Evolutionary conservation across 192 early-diverging fungal genomes (phyloP).

Genomic region (Coemansia guatemalensis): DNA sequence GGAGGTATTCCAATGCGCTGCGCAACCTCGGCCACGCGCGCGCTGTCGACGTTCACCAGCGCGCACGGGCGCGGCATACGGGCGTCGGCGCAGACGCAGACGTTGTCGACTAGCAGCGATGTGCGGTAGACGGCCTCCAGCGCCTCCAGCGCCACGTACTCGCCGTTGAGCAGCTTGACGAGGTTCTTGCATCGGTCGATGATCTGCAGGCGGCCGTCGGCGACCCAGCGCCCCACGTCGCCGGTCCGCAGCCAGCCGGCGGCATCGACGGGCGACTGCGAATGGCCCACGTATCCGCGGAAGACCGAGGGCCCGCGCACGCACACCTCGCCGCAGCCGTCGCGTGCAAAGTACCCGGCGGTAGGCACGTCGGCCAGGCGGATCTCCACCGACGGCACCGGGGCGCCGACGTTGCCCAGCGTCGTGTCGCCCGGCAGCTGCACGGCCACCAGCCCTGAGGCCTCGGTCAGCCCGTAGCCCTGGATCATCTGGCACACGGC

Average conservation of each 20-base stretch:
- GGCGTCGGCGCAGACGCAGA: slow-evolving; percentile 75
- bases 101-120: slow-evolving; percentile 69
- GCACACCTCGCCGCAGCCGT: slow-evolving; percentile 79
- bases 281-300: slow-evolving; percentile 77
- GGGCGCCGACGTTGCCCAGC: slow-evolving; percentile 70
- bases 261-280: slow-evolving; percentile 64
- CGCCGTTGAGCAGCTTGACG: slow-evolving; percentile 88
- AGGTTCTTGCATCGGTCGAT: slow-evolving; percentile 96
- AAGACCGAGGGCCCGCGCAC: slow-evolving; percentile 81
- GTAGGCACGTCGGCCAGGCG: slow-evolving; percentile 77
- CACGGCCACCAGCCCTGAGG: slow-evolving; percentile 69
- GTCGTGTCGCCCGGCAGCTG: slow-evolving; percentile 62
- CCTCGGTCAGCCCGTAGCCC: slow-evolving; percentile 89
- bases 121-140: slow-evolving; percentile 89
- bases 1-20: no score
- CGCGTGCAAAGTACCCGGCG: slow-evolving; percentile 62
- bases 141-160: slow-evolving; percentile 94
- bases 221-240: slow-evolving; percentile 84
- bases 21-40: not conserved
- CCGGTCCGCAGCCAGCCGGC: slow-evolving; percentile 91
- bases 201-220: slow-evolving; percentile 74
- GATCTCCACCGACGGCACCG: slow-evolving; percentile 73
- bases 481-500: slow-evolving; percentile 78
- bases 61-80: slow-evolving; percentile 72
- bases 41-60: slow-evolving; percentile 63